Conservation (phyloP, 768 basidiomycete species). For the Leccinum rimulosum region DNA sequence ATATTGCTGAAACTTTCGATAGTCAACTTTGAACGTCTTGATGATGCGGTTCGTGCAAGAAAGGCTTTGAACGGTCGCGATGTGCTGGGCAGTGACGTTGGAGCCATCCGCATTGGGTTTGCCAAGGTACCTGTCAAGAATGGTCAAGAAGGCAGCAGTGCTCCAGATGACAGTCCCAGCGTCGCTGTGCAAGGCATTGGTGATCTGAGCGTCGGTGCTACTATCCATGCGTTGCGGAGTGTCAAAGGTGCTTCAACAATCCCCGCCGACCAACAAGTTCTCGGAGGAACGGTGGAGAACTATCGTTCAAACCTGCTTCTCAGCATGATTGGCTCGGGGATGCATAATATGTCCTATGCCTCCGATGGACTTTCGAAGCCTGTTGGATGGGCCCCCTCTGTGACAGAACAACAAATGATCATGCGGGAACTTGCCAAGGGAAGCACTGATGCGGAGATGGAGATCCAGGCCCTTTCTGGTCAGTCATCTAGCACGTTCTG, state of each 20-base stretch:
- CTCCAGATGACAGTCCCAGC: constrained; percentile 60
- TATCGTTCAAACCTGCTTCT: constrained; percentile 89
- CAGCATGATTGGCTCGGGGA: constrained; percentile 81
- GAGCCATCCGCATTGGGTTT: constrained; percentile 95
- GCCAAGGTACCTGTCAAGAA: constrained; percentile 95
- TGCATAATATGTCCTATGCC: constrained; percentile 54
- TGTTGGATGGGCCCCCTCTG: constrained; percentile 64
- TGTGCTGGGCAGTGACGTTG: constrained; percentile 93
- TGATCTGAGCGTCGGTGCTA: constrained; percentile 82
- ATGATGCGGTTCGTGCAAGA: constrained; percentile 93
- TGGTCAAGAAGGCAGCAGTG: constrained; percentile 59
- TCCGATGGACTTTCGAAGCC: constrained; percentile 59
- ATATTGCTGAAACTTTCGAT: constrained; percentile 8
- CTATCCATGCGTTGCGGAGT: constrained; percentile 81
- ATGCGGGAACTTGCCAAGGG: constrained; percentile 88
- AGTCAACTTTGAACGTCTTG: constrained; percentile 97
- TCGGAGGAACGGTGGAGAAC: constrained; percentile 90
- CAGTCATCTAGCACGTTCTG: constrained; percentile 27
- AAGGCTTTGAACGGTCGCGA: constrained; percentile 96
- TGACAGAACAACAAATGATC: constrained; percentile 96
- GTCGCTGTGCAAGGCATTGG: constrained; percentile 79
- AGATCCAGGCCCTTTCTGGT: constrained; percentile 87
- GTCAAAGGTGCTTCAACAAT: constrained; percentile 92
- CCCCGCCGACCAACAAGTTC: constrained; percentile 90
- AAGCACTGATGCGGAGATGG: constrained; percentile 72